These are phyloP conservation scores for Collybiopsis luxurians DNA, from an alignment of 768 basidiomycete species.

Conservation along the genomic window DNA sequence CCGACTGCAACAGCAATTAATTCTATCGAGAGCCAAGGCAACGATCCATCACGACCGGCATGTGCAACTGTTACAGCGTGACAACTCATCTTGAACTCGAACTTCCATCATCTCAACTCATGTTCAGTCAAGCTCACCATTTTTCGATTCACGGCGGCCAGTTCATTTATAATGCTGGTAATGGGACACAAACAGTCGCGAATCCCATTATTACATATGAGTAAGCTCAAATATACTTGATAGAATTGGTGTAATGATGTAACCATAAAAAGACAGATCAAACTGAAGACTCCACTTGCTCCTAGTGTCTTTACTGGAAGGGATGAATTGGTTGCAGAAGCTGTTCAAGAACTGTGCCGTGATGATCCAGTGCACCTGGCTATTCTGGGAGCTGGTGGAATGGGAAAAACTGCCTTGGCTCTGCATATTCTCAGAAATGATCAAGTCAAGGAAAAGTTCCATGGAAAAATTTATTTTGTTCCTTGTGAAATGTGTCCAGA, in stretches of 20 bases:
- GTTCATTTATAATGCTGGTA: too few species aligned
- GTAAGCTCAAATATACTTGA: not conserved
- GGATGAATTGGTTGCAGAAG: not conserved
- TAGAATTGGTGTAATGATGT: not conserved
- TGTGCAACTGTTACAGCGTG: too few species aligned
- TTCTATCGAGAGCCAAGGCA: too few species aligned
- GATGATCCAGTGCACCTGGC: constrained; percentile 13
- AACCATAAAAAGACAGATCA: not conserved
- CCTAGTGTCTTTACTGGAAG: not conserved
- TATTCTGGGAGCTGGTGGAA: not conserved
- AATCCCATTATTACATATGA: not conserved
- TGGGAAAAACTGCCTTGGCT: not conserved
- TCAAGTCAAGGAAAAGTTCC: not conserved
- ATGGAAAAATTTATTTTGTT: not conserved
- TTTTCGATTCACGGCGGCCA: too few species aligned
- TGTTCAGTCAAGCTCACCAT: too few species aligned
- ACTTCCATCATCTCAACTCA: too few species aligned
- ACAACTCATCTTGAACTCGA: too few species aligned
- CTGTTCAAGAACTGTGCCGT: not conserved
- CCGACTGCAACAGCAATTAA: too few species aligned
- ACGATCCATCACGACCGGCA: too few species aligned
- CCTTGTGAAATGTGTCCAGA: not conserved
- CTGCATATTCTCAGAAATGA: not conserved
- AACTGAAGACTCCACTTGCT: not conserved
- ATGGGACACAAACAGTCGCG: too few species aligned